Evolutionary conservation across 2,329 filamentous ascomycete species (phyloP), one percentile per base, ranked within the genome.

Genomic region (Paradendryphiella salina): DNA sequence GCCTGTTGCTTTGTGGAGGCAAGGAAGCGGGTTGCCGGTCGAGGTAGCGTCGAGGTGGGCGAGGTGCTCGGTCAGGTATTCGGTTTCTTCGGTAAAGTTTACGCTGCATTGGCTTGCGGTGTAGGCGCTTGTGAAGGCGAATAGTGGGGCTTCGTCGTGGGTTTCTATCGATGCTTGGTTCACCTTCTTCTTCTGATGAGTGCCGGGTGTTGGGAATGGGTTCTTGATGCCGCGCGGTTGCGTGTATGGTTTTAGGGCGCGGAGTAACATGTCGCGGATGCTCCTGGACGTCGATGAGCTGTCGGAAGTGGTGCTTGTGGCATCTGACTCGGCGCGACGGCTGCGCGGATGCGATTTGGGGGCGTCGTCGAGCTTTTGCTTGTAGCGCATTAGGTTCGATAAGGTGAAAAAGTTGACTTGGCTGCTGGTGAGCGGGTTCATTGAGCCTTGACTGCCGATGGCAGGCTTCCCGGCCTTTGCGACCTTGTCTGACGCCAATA

Each of bases 51-150:
- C 40, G 29, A 50, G 46, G 58, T 55, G 64, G 1, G 38, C 29
- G 2, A 54, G 36, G 31, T 64, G 52, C 0, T 48, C 10, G 7
- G 54, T 23, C 0, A 69, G 48, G 40, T 68, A 61, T 2, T 46
- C 49, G 4, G 15, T 36, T 40, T 72, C 69, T 14, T 60, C 49
- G n/a, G 56, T 42, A 52, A 70, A 71, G 50, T 71, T 65, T 32
- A 71, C 52, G 7, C 56, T 45, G 1, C 50, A 45, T 15, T 59
- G 63, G 1, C 53, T 31, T 1, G 49, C 52, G 5, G 8, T 15
- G 42, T 56, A 69, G 10, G 40, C 34, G 5, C 46, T 23, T 1
- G 48, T 55, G 56, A 71, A 70, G n/a, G 44, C 47, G 1, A 46
- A 28, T 2, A 45, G 17, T n/a, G 37, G 17, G 17, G 56, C 54